Conservation (phyloP, 495 filamentous ascomycete species). For the Lasiosphaeriaceae sp. region DNA sequence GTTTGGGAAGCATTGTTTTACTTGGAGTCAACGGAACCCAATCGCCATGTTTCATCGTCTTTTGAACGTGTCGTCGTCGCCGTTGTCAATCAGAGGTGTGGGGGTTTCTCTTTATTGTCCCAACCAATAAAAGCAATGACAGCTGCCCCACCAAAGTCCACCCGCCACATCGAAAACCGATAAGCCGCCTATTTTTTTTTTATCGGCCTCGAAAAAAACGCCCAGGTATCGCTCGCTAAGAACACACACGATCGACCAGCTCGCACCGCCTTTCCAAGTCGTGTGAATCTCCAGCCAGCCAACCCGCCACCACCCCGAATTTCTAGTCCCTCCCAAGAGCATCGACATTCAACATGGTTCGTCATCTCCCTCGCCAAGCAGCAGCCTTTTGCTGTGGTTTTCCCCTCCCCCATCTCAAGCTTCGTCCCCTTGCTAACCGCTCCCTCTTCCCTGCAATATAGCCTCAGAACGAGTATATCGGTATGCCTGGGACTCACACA, state of each 20-base stretch:
- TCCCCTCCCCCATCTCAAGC: neutral
- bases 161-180: conserved; percentile 4
- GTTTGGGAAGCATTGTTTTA: too few species aligned
- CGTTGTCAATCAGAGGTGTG: neutral
- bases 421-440: conserved; percentile 14
- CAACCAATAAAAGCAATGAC: neutral
- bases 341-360: conserved; percentile 30
- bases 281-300: neutral
- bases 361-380: neutral
- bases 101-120: neutral
- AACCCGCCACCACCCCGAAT: neutral
- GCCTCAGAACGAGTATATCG: conserved; percentile 96
- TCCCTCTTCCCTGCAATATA: conserved; percentile 28
- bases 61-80: too few species aligned
- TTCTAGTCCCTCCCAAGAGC: conserved; percentile 29
- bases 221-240: neutral
- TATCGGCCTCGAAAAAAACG: conserved; percentile 1
- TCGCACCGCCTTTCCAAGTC: neutral
- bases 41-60: too few species aligned
- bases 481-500: conserved; percentile 14
- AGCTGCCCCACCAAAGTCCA: conserved; percentile 1
- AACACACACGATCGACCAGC: neutral
- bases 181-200: conserved; percentile 8
- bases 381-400: neutral
- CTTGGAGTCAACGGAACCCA: too few species aligned